A percentile compares a stretch with the other conserved stretches of the same genome.
These are phyloP conservation scores for Silene conica DNA, from an alignment of 148 eudicot genomes.

Conservation along the genomic window DNA sequence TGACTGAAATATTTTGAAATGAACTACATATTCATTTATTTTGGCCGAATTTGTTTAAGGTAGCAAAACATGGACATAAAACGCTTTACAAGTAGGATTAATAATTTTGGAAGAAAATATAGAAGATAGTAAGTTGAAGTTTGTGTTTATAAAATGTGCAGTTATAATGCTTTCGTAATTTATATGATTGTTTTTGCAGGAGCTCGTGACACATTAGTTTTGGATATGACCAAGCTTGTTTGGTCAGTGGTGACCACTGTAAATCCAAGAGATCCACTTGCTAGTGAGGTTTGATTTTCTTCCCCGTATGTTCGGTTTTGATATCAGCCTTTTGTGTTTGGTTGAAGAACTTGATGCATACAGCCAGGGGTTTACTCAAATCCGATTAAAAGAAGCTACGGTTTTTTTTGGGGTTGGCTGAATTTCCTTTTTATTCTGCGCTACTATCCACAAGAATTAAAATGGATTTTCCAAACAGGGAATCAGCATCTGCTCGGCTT, in stretches of 20 bases:
- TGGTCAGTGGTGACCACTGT: conserved; percentile 59
- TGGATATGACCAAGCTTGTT: conserved; percentile 77
- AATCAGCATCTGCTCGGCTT: conserved; percentile 59
- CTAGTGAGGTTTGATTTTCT: conserved; percentile 73
- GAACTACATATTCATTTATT: too few species aligned
- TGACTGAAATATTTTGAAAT: too few species aligned
- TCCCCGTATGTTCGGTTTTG: conserved; percentile 8
- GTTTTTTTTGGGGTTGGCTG: background rate
- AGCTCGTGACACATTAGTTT: conserved; percentile 63
- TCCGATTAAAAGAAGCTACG: background rate
- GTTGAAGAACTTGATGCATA: background rate
- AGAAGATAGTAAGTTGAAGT: too few species aligned
- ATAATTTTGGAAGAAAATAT: too few species aligned
- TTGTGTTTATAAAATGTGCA: background rate
- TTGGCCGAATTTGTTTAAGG: too few species aligned
- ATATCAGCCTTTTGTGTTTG: conserved; percentile 1
- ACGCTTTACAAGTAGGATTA: too few species aligned
- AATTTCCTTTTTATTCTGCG: background rate
- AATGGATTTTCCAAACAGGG: conserved; percentile 54
- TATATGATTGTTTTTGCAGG: conserved; percentile 42
- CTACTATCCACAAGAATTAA: background rate
- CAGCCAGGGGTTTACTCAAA: background rate
- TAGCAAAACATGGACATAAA: too few species aligned
- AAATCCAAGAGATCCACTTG: conserved; percentile 74
- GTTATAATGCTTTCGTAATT: background rate